Percentiles rank a stretch among this genome's conserved stretches.
phyloP scores from a whole-genome alignment of 345 rosid species.

The Kernera saxatilis region DNA sequence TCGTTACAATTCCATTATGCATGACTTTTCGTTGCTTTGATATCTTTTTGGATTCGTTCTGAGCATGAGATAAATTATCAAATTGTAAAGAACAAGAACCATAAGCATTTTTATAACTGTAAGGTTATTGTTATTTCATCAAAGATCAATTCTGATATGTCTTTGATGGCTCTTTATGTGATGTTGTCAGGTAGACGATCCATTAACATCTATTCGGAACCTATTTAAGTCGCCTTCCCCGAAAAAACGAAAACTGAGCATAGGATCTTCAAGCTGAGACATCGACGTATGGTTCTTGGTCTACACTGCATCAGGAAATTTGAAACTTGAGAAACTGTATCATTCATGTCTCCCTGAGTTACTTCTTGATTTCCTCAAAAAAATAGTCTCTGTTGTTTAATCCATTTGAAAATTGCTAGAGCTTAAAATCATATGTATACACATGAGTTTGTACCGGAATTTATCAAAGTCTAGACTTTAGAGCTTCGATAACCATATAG shows the following conservation, averaged over 20 bases:
- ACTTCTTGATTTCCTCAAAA: neutral
- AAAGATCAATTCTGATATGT: neutral
- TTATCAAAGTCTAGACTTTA: neutral
- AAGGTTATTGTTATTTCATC: neutral
- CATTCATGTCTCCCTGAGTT: neutral
- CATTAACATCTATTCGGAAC: conserved; percentile 60
- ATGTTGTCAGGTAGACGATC: conserved; percentile 63
- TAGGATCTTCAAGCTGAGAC: conserved; percentile 22
- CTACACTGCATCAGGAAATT: neutral
- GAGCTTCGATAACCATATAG: neutral
- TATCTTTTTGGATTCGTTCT: neutral
- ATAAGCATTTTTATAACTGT: neutral
- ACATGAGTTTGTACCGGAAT: neutral
- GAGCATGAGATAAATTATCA: neutral
- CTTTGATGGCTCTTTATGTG: neutral
- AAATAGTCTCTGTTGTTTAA: neutral
- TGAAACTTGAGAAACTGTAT: neutral
- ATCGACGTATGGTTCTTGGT: neutral
- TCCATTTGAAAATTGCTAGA: neutral
- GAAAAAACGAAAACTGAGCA: conserved; percentile 41
- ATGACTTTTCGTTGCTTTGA: neutral
- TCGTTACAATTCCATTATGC: neutral
- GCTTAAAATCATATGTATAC: neutral
- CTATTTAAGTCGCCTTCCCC: conserved; percentile 59
- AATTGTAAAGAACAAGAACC: neutral